Percentiles rank a stretch among this genome's conserved stretches.
phyloP scores from a whole-genome alignment of 306 rosid species.

The Corylus avellana region DNA sequence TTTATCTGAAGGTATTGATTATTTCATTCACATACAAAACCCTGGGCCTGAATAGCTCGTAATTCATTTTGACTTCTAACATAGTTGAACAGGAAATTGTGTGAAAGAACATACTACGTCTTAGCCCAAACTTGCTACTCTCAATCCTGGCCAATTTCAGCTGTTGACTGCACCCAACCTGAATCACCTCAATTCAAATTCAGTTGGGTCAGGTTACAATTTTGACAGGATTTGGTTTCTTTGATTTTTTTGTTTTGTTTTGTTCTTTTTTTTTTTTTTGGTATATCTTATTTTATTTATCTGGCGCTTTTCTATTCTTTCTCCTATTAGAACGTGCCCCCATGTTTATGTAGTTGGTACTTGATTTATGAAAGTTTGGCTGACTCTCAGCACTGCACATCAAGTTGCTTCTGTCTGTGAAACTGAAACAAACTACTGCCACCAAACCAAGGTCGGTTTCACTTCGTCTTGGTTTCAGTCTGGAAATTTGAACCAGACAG shows the following conservation, averaged over 20 bases:
- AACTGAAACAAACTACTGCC: neutral
- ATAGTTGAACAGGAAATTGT: neutral
- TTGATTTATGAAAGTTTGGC: constrained; percentile 17
- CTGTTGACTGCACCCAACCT: neutral
- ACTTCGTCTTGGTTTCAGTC: constrained; percentile 9
- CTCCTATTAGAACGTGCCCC: neutral
- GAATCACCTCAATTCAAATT: neutral
- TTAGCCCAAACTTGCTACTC: neutral
- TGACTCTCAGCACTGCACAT: constrained; percentile 2
- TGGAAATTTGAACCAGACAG: neutral
- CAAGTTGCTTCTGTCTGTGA: neutral
- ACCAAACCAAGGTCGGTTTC: neutral
- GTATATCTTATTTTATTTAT: neutral
- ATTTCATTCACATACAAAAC: neutral
- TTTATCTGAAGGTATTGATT: constrained; percentile 78
- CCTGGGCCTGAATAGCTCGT: neutral
- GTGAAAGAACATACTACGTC: neutral
- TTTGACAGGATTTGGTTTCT: neutral
- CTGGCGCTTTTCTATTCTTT: neutral
- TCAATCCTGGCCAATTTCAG: neutral
- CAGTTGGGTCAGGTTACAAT: neutral
- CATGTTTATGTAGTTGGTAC: neutral
- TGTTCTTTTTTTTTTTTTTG: neutral
- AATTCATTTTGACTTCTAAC: neutral
- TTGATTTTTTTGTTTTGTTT: neutral